Evolutionary conservation across 495 filamentous ascomycete species (phyloP).

Genomic region (Halenospora varia): DNA sequence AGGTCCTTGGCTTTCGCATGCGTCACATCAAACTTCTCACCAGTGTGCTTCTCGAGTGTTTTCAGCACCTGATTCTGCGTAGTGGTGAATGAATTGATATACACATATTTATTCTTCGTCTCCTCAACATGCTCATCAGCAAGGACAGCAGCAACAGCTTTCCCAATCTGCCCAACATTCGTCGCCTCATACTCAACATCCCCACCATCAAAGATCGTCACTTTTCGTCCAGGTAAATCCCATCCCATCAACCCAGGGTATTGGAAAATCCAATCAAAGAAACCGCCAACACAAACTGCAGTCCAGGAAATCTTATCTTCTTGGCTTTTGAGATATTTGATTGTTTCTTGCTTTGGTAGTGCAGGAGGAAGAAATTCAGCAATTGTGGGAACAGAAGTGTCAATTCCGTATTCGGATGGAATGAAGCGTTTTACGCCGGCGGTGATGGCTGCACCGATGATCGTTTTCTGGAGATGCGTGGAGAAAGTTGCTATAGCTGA

Average conservation of each 20-base stretch:
- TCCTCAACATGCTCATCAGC: conserved; percentile 18
- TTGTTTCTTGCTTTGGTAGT: background rate
- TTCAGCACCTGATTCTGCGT: conserved; percentile 38
- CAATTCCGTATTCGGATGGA: conserved; percentile 31
- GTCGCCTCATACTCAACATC: conserved; percentile 33
- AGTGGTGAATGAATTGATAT: conserved; percentile 33
- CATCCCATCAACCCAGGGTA: conserved; percentile 31
- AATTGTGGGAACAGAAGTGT: conserved; percentile 19
- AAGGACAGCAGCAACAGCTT: conserved; percentile 32
- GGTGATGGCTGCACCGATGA: conserved; percentile 24
- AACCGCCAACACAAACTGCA: conserved; percentile 34
- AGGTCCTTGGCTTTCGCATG: conserved; percentile 38
- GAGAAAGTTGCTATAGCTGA: background rate
- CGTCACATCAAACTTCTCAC: conserved; percentile 48
- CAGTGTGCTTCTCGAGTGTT: conserved; percentile 33
- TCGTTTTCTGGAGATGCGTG: background rate
- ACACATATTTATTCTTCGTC: conserved; percentile 44
- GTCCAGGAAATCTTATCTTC: conserved; percentile 40
- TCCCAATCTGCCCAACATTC: conserved; percentile 33
- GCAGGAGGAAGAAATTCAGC: conserved; percentile 21
- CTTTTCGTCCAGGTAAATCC: conserved; percentile 28
- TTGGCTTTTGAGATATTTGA: conserved; percentile 36
- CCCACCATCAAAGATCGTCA: conserved; percentile 35
- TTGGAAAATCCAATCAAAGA: conserved; percentile 42
- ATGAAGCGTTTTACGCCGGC: conserved; percentile 29